Conservation (phyloP, 768 basidiomycete genomes). For the Fistulinella prunicolor region DNA sequence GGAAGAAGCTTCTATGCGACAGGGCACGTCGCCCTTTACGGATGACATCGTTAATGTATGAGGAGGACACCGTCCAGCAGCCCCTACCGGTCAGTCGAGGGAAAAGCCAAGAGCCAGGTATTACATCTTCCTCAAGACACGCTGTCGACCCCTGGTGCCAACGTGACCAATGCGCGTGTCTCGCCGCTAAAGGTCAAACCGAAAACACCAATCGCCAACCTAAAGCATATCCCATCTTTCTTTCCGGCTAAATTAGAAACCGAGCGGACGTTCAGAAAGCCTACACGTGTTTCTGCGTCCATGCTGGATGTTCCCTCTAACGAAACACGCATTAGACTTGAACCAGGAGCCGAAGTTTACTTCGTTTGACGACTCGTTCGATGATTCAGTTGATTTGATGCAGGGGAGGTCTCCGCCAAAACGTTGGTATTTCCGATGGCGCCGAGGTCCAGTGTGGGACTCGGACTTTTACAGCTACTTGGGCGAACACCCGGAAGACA, state of each 20-base stretch:
- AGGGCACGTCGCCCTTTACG: slow-evolving; percentile 15
- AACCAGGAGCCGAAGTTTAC: slow-evolving; percentile 43
- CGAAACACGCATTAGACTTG: slow-evolving; percentile 33
- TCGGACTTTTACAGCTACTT: slow-evolving; percentile 35
- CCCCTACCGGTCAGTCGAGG: slow-evolving; percentile 35
- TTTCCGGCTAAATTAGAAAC: slow-evolving; percentile 65
- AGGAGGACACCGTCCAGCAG: slow-evolving; percentile 29
- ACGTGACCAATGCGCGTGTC: slow-evolving; percentile 28
- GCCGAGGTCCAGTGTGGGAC: slow-evolving; percentile 31
- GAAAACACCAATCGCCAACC: slow-evolving; percentile 53
- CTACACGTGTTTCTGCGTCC: slow-evolving; percentile 11
- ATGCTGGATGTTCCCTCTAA: slow-evolving; percentile 48
- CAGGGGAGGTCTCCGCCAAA: slow-evolving; percentile 50
- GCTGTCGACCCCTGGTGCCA: slow-evolving; percentile 37
- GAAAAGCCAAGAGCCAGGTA: slow-evolving; percentile 50
- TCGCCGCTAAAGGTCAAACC: slow-evolving; percentile 57
- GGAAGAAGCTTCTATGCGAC: slow-evolving; percentile 28
- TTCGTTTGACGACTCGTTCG: slow-evolving; percentile 31
- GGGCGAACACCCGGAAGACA: slow-evolving; percentile 65
- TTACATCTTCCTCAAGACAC: slow-evolving; percentile 24
- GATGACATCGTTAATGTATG: slow-evolving; percentile 33
- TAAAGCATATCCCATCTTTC: slow-evolving; percentile 57
- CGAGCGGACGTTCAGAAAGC: slow-evolving; percentile 37
- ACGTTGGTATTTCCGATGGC: slow-evolving; percentile 51
- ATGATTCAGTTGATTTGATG: slow-evolving; percentile 39